phyloP scores from a whole-genome alignment of 441 rosid species.

The Mallotus repandus region DNA sequence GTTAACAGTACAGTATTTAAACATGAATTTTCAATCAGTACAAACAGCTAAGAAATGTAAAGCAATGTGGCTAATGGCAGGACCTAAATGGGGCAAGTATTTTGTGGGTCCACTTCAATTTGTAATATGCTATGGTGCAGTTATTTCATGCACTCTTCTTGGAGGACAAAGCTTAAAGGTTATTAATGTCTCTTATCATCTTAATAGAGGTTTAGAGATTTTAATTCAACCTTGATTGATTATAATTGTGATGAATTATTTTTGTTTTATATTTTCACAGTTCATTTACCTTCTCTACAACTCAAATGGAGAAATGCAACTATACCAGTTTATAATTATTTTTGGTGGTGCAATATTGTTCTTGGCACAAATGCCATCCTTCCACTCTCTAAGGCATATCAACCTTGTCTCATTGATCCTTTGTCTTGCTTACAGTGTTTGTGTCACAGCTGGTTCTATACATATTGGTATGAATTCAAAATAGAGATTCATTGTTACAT shows the following conservation, averaged over 20 bases:
- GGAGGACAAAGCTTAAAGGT: slow-evolving; percentile 67
- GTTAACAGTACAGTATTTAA: too few species aligned
- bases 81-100: slow-evolving; percentile 54
- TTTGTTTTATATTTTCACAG: slow-evolving; percentile 28
- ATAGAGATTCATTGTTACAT: neutral
- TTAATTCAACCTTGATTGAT: too few species aligned
- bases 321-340: slow-evolving; percentile 49
- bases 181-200: neutral
- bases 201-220: too few species aligned
- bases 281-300: slow-evolving; percentile 46
- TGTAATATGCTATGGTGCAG: slow-evolving; percentile 54
- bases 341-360: slow-evolving; percentile 35
- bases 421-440: slow-evolving; percentile 44
- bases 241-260: neutral
- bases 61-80: slow-evolving; percentile 22
- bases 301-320: slow-evolving; percentile 43
- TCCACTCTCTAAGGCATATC: slow-evolving; percentile 59
- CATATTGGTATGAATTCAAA: slow-evolving; percentile 32
- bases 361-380: slow-evolving; percentile 60
- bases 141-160: slow-evolving; percentile 37
- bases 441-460: slow-evolving; percentile 39
- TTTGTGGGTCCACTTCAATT: slow-evolving; percentile 61
- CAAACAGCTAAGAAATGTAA: too few species aligned
- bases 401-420: slow-evolving; percentile 50
- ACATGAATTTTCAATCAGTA: too few species aligned